Percentiles rank a stretch among this genome's conserved stretches.
These are phyloP conservation scores for Manihot esculenta DNA, from an alignment of 441 rosid species.

Conservation along the genomic window DNA sequence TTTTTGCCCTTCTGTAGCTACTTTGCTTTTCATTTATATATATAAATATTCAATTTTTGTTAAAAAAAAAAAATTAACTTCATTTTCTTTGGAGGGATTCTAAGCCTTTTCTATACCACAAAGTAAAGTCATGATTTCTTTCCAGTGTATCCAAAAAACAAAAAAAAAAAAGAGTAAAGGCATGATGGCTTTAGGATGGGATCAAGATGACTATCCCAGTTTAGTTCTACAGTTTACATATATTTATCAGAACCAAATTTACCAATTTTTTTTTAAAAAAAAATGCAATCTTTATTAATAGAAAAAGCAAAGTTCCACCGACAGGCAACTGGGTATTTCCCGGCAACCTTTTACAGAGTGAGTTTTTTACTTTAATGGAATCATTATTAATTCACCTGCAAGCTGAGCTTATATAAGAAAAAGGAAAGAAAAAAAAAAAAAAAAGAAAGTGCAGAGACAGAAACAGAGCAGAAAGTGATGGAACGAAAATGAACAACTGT, in stretches of 20 bases:
- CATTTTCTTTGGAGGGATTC: neutral
- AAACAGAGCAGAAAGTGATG: conserved; percentile 6
- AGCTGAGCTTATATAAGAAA: neutral
- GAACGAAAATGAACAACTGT: conserved; percentile 13
- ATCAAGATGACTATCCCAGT: neutral
- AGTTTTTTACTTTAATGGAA: neutral
- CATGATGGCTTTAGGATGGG: neutral
- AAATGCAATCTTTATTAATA: neutral
- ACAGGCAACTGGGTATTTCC: conserved; percentile 27
- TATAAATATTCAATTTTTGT: neutral
- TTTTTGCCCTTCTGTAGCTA: conserved; percentile 42
- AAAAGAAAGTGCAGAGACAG: neutral
- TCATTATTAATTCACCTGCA: neutral
- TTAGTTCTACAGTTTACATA: conserved; percentile 3
- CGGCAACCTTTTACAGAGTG: conserved; percentile 29
- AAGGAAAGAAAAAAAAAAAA: neutral
- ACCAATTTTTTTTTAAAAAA: neutral
- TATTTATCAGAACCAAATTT: no score
- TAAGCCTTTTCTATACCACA: conserved; percentile 1
- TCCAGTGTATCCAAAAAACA: no score
- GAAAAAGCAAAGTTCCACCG: conserved; percentile 17
- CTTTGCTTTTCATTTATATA: conserved; percentile 19
- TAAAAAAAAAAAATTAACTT: neutral
- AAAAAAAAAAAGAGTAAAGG: neutral
- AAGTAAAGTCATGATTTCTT: neutral